Evolutionary conservation across 371 early-diverging fungal species (phyloP).

Genomic region (Mucor lusitanicus): DNA sequence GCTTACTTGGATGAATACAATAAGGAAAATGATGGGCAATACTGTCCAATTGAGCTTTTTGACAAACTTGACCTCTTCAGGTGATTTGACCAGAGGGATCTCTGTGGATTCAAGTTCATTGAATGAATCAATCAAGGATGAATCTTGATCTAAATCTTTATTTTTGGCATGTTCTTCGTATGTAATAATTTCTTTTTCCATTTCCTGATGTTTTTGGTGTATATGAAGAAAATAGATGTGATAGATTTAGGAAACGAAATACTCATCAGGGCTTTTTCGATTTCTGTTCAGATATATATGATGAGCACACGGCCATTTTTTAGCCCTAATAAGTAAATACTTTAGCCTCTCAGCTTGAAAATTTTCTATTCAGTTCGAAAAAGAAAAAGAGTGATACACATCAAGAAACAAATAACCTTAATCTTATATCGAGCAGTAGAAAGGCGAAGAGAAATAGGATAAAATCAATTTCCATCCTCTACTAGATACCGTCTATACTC

Average conservation of each 20-base stretch:
- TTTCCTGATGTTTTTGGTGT: not conserved
- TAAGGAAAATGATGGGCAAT: conserved; percentile 24
- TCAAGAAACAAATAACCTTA: not conserved
- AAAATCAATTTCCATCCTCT: not conserved
- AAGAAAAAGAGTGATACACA: not conserved
- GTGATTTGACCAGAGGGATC: not conserved
- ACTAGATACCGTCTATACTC: not conserved
- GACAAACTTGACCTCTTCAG: conserved; percentile 29
- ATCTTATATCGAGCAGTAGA: not conserved
- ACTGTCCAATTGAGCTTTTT: conserved; percentile 31
- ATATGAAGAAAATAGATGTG: not conserved
- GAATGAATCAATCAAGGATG: not conserved
- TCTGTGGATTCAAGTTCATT: not conserved
- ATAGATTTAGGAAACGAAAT: not conserved
- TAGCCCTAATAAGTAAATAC: not conserved
- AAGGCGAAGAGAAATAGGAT: not conserved
- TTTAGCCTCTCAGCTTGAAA: not conserved
- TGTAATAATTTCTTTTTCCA: not conserved
- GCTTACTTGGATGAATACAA: conserved; percentile 33
- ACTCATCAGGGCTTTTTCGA: not conserved
- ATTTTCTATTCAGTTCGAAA: not conserved
- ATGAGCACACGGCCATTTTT: not conserved
- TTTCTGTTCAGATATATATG: not conserved
- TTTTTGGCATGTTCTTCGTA: not conserved
- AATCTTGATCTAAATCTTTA: not conserved